A percentile compares a stretch with the other conserved stretches of the same genome.
Conservation (phyloP, 192 early-diverging fungal genomes). For the Paraglomus brasilianum region DNA sequence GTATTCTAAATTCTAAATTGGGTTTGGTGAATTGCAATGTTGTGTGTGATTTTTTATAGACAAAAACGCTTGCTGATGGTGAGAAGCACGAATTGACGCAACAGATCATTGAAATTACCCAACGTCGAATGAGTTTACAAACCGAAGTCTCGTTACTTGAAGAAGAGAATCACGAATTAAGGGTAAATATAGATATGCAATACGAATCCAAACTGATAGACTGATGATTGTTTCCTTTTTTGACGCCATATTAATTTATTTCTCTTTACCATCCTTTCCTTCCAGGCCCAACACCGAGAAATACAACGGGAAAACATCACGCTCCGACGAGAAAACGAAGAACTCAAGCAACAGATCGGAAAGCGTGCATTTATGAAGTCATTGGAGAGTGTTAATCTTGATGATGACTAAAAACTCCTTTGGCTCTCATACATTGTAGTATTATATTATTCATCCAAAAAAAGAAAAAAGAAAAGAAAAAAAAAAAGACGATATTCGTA, state of each 20-base stretch:
- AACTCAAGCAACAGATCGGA: slow-evolving; percentile 28
- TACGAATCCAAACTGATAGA: too few relatives aligned
- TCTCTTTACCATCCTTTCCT: too few relatives aligned
- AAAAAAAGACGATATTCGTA: too few relatives aligned
- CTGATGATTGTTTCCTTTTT: background rate
- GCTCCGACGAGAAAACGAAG: slow-evolving; percentile 20
- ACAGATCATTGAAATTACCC: slow-evolving; percentile 30
- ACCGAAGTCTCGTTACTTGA: slow-evolving; percentile 27
- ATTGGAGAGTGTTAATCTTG: slow-evolving; percentile 23
- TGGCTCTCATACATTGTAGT: background rate
- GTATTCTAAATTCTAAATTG: too few relatives aligned
- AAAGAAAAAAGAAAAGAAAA: too few relatives aligned
- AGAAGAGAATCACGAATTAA: slow-evolving; percentile 27
- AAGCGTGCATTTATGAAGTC: slow-evolving; percentile 19
- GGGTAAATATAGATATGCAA: slow-evolving; percentile 26
- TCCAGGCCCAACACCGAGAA: slow-evolving; percentile 14
- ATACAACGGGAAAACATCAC: slow-evolving; percentile 16
- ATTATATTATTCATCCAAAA: background rate
- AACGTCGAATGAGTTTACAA: slow-evolving; percentile 28
- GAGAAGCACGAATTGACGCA: slow-evolving; percentile 27
- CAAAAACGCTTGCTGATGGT: background rate
- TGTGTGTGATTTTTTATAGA: too few relatives aligned
- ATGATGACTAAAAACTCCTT: slow-evolving; percentile 4
- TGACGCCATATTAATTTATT: background rate
- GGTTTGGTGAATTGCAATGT: too few relatives aligned